phyloP scores from a whole-genome alignment of 2,329 filamentous ascomycete species.

The Elsinoe necatrix region DNA sequence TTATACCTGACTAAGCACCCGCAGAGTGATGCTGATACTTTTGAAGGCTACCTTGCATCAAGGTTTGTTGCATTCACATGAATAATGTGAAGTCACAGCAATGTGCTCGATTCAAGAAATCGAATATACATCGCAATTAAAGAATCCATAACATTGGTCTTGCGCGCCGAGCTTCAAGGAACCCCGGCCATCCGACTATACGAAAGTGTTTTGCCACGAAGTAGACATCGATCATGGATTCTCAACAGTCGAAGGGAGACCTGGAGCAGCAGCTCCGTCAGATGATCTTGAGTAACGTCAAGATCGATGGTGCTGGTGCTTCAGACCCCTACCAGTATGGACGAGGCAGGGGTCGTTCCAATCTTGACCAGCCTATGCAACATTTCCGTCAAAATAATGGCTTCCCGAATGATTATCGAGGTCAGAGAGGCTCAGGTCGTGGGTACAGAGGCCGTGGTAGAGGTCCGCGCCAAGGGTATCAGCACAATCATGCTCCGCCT shows the following conservation, averaged over 20 bases:
- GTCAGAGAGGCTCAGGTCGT: background rate
- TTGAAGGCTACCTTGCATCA: too few relatives aligned
- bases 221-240: slow-evolving; percentile 14
- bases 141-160: too few relatives aligned
- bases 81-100: background rate
- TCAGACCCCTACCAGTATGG: background rate
- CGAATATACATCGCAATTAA: background rate
- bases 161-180: background rate
- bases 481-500: background rate
- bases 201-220: background rate
- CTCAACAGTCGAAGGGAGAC: slow-evolving; percentile 18
- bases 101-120: too few relatives aligned
- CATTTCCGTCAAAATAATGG: background rate
- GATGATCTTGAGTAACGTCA: slow-evolving; percentile 50
- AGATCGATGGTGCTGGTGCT: background rate
- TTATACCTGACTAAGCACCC: background rate
- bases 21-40: too few relatives aligned
- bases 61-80: background rate
- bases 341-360: background rate
- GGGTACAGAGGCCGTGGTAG: background rate
- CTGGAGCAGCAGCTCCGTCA: slow-evolving; percentile 52
- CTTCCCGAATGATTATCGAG: background rate
- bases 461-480: background rate
- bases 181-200: background rate
- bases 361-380: background rate